phyloP scores from a whole-genome alignment of 2,329 filamentous ascomycete species.

The Exophiala alcalophila region DNA sequence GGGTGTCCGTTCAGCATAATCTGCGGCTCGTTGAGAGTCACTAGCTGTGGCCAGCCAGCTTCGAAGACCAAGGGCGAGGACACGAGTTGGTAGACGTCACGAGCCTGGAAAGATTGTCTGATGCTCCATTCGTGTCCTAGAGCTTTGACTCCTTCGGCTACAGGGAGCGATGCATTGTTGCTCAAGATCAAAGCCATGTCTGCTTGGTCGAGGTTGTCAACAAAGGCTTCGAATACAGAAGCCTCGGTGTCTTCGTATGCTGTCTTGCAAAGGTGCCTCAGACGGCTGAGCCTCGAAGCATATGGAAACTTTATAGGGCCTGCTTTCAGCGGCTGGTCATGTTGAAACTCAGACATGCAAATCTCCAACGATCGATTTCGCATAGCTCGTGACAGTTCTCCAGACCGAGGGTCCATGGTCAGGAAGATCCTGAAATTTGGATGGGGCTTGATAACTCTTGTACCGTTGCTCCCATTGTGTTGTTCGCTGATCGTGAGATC shows the following conservation, averaged over 20 bases:
- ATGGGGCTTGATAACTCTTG: constrained; percentile 76
- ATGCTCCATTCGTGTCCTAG: constrained; percentile 7
- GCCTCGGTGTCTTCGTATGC: background rate
- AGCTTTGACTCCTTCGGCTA: background rate
- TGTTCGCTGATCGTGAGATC: constrained; percentile 91
- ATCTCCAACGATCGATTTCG: constrained; percentile 91
- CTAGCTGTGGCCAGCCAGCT: constrained; percentile 9
- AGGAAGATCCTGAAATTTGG: constrained; percentile 87
- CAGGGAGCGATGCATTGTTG: background rate
- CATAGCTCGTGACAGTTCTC: constrained; percentile 94
- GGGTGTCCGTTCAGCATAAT: constrained; percentile 6
- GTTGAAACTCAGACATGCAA: constrained; percentile 46
- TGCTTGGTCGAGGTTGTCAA: constrained; percentile 17
- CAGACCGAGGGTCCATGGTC: constrained; percentile 87
- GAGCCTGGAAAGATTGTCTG: constrained; percentile 1
- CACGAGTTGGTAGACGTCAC: constrained; percentile 2
- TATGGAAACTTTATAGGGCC: constrained; percentile 19
- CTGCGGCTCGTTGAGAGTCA: constrained; percentile 16
- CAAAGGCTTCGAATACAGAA: constrained; percentile 12
- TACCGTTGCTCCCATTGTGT: constrained; percentile 70
- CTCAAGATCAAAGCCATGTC: constrained; percentile 16
- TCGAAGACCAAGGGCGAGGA: background rate
- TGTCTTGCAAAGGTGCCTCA: constrained; percentile 19
- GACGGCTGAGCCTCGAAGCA: constrained; percentile 17
- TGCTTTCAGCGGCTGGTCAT: too few relatives aligned